Conservation (phyloP, 176 grass and related monocot species). For the Raddia guianensis region DNA sequence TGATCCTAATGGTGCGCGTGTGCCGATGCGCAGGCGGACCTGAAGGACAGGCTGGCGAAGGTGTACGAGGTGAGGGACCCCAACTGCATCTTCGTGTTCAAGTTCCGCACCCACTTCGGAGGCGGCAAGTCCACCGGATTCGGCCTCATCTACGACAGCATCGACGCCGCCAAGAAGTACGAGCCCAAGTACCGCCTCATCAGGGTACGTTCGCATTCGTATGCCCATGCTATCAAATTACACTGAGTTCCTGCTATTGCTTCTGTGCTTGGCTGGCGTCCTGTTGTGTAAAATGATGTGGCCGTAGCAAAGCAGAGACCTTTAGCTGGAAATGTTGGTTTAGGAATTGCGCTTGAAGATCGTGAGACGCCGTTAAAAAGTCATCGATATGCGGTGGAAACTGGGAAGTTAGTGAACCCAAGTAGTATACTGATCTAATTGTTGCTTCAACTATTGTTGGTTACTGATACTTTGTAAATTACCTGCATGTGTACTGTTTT, state of each 20-base stretch:
- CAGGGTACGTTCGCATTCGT: conserved; percentile 55
- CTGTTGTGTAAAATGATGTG: neutral
- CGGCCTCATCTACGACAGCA: conserved; percentile 87
- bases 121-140: conserved; percentile 94
- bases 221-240: neutral
- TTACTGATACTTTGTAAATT: neutral
- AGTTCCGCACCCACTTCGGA: conserved; percentile 96
- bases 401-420: neutral
- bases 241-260: neutral
- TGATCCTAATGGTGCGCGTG: neutral
- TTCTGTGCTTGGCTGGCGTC: neutral
- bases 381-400: neutral
- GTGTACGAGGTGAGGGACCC: conserved; percentile 81
- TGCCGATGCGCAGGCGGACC: conserved; percentile 56
- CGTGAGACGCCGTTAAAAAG: neutral
- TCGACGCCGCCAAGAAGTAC: conserved; percentile 85
- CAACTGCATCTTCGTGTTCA: conserved; percentile 97
- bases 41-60: conserved; percentile 70
- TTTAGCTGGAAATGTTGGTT: neutral
- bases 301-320: neutral
- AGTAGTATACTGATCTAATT: neutral
- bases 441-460: neutral
- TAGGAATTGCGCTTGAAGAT: neutral
- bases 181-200: conserved; percentile 98
- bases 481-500: neutral